Conservation (phyloP, 2,329 filamentous ascomycete genomes). For the Onygenales sp. region DNA sequence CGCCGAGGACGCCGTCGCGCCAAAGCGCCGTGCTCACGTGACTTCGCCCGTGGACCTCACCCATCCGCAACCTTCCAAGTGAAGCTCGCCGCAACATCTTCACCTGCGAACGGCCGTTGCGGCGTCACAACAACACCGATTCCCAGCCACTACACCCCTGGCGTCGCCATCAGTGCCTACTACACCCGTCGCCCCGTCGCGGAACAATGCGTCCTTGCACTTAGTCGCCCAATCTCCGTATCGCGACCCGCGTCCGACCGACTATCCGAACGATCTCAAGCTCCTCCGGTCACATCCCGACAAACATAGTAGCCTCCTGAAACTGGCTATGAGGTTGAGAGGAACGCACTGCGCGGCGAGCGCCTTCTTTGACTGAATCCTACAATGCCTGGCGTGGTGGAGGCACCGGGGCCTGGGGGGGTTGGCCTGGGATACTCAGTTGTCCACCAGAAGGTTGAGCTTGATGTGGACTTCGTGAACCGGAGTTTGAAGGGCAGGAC, state of each 20-base stretch:
- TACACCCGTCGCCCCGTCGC: too few species aligned
- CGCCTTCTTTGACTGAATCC: slow-evolving; percentile 28
- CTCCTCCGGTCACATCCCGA: slow-evolving; percentile 1
- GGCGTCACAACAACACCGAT: too few species aligned
- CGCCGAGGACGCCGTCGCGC: neutral
- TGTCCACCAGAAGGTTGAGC: slow-evolving; percentile 74
- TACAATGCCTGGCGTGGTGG: slow-evolving; percentile 32
- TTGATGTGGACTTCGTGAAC: slow-evolving; percentile 78
- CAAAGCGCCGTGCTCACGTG: neutral
- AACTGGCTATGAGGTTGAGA: slow-evolving; percentile 30
- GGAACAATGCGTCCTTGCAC: too few species aligned
- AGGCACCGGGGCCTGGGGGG: slow-evolving; percentile 21
- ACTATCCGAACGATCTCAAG: neutral
- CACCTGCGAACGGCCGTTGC: too few species aligned
- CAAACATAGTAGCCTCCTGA: neutral
- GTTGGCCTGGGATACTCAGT: slow-evolving; percentile 45
- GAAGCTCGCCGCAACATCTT: too few species aligned
- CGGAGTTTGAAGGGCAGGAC: slow-evolving; percentile 68
- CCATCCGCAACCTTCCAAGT: too few species aligned
- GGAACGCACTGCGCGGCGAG: slow-evolving; percentile 25
- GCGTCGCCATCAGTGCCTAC: too few species aligned
- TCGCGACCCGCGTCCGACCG: neutral
- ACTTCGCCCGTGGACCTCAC: too few species aligned
- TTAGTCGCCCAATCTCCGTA: neutral
- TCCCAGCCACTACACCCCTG: too few species aligned